Evolutionary conservation across 352 stramenopile genomes (phyloP).

Genomic region (Globisporangium radiosum): DNA sequence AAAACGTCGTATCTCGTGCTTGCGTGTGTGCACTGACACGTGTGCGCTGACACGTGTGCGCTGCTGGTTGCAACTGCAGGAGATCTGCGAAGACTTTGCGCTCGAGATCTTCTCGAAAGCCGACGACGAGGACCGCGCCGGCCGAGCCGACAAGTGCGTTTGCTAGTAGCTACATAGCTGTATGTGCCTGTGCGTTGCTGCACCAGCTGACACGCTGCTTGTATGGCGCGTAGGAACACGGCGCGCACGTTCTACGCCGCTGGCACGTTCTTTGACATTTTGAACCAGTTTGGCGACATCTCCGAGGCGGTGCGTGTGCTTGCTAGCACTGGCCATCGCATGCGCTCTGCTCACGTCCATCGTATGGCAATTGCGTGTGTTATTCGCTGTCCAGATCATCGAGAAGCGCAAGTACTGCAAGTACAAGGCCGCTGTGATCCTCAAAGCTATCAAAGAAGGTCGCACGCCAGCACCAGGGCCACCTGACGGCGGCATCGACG

Average conservation of each 20-base stretch:
- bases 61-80: constrained; percentile 17
- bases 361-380: not conserved
- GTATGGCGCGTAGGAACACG: constrained; percentile 59
- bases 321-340: too few relatives aligned
- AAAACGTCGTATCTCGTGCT: too few relatives aligned
- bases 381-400: constrained; percentile 33
- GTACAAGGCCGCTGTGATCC: constrained; percentile 94
- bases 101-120: constrained; percentile 92
- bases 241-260: constrained; percentile 95
- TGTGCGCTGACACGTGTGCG: not conserved
- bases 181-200: not conserved
- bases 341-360: not conserved
- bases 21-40: too few relatives aligned
- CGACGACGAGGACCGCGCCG: constrained; percentile 91
- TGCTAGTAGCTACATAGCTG: not conserved
- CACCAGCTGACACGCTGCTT: not conserved
- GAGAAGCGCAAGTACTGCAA: constrained; percentile 93
- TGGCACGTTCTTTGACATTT: constrained; percentile 94
- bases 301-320: constrained; percentile 54
- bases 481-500: constrained; percentile 40
- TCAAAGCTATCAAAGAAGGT: constrained; percentile 94
- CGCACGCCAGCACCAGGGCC: constrained; percentile 73
- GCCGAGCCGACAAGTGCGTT: constrained; percentile 82
- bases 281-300: constrained; percentile 92
- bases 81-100: constrained; percentile 86